phyloP scores from a whole-genome alignment of 2,329 filamentous ascomycete species.

The Diaporthe batatas region DNA sequence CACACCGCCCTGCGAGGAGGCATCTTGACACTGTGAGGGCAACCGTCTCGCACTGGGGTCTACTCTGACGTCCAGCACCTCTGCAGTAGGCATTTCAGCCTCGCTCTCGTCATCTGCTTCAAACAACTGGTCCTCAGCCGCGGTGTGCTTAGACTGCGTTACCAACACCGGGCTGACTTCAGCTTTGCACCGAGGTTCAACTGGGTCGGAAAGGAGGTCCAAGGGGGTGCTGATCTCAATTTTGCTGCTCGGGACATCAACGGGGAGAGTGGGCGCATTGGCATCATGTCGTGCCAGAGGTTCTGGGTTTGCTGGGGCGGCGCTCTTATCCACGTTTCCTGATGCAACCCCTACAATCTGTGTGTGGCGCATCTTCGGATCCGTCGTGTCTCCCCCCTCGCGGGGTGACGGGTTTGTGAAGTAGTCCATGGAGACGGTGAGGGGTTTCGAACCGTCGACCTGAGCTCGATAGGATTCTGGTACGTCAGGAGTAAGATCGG shows the following conservation, averaged over 20 bases:
- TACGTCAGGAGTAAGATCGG: slow-evolving; percentile 58
- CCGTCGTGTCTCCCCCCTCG: background rate
- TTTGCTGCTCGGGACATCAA: slow-evolving; percentile 14
- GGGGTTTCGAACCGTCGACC: background rate
- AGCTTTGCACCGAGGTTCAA: slow-evolving; percentile 51
- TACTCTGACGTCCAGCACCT: slow-evolving; percentile 57
- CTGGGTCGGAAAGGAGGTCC: slow-evolving; percentile 51
- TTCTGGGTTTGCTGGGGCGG: background rate
- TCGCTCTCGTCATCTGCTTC: slow-evolving; percentile 52
- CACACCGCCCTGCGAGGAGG: slow-evolving; percentile 43
- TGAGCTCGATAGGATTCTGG: slow-evolving; percentile 3
- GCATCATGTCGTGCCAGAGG: background rate
- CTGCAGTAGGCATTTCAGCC: slow-evolving; percentile 51
- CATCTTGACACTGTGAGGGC: slow-evolving; percentile 44
- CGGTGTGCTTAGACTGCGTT: slow-evolving; percentile 62
- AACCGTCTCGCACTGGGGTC: slow-evolving; percentile 60
- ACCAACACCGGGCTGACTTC: slow-evolving; percentile 53
- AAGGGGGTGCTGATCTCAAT: slow-evolving; percentile 42
- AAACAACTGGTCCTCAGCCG: slow-evolving; percentile 63
- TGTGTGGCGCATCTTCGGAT: background rate
- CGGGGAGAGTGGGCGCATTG: slow-evolving; percentile 15
- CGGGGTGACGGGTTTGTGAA: slow-evolving; percentile 12
- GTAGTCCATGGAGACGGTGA: slow-evolving; percentile 14
- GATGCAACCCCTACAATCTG: background rate
- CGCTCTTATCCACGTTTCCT: background rate